Percentiles rank a stretch among this genome's conserved stretches.
phyloP scores from a whole-genome alignment of 2,329 filamentous ascomycete genomes.

The Penicillium nordicum region DNA sequence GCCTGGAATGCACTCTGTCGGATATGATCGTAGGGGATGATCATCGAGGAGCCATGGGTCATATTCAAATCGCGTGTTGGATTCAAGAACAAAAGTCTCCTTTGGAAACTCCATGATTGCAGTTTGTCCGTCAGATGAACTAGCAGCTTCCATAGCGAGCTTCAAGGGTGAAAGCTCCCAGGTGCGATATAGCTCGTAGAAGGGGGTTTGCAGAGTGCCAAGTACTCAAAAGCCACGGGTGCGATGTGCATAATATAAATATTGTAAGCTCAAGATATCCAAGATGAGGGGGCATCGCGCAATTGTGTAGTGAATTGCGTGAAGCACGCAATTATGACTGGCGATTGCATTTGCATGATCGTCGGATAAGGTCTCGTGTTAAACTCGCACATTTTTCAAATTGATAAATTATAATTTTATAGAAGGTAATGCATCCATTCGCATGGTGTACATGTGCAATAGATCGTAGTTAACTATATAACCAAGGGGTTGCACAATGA shows the following conservation, averaged over 20 bases:
- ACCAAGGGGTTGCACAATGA: not conserved
- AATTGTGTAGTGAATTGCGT: slow-evolving; percentile 12
- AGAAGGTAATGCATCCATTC: not conserved
- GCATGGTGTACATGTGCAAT: too few species aligned
- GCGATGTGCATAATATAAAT: not conserved
- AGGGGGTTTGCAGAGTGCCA: not conserved
- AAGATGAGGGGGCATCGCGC: slow-evolving; percentile 16
- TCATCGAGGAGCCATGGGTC: slow-evolving; percentile 31
- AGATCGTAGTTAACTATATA: not conserved
- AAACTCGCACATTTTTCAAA: not conserved
- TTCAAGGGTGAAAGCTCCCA: not conserved
- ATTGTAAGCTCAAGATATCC: not conserved
- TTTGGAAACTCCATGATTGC: not conserved
- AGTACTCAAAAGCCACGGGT: not conserved
- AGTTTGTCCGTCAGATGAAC: not conserved
- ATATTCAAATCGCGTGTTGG: slow-evolving; percentile 17
- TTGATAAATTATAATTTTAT: too few species aligned
- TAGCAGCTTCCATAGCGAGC: slow-evolving; percentile 1
- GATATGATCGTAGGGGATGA: slow-evolving; percentile 34
- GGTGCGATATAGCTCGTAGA: not conserved
- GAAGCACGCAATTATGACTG: slow-evolving; percentile 22
- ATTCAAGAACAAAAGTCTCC: slow-evolving; percentile 4
- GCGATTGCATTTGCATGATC: slow-evolving; percentile 13
- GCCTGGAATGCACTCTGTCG: slow-evolving; percentile 30
- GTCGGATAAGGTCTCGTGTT: not conserved